Conservation (phyloP, 768 basidiomycete species). For the Hebeloma cylindrosporum region DNA sequence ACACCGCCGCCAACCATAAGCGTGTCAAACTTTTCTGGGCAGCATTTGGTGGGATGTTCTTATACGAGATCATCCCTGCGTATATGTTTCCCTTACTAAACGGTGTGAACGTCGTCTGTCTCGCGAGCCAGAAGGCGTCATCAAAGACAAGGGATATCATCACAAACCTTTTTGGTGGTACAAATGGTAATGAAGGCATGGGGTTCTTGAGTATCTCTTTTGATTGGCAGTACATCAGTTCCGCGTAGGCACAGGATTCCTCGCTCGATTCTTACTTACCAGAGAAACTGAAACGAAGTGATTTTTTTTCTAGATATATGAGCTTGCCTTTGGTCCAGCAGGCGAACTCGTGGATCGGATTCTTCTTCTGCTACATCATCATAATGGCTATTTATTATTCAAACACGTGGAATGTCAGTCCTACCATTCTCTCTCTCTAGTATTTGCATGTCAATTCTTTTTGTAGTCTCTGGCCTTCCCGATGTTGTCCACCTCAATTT, state of each 20-base stretch:
- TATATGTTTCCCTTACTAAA: conserved; percentile 66
- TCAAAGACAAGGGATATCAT: conserved; percentile 45
- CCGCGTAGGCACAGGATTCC: conserved; percentile 31
- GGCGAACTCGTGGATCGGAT: conserved; percentile 61
- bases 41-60: conserved; percentile 51
- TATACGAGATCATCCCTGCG: conserved; percentile 52
- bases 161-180: conserved; percentile 67
- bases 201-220: conserved; percentile 61
- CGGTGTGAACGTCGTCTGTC: conserved; percentile 59
- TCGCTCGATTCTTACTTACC: background rate
- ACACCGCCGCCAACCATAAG: conserved; percentile 42
- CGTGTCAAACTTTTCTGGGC: conserved; percentile 54
- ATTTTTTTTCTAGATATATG: conserved; percentile 46
- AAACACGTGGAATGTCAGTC: conserved; percentile 58
- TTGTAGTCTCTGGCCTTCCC: conserved; percentile 51
- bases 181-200: conserved; percentile 66
- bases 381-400: conserved; percentile 61
- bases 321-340: conserved; percentile 56
- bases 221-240: conserved; percentile 68
- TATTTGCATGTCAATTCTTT: background rate
- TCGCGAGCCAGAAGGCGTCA: conserved; percentile 51
- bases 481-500: conserved; percentile 61
- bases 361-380: conserved; percentile 49
- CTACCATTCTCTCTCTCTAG: background rate
- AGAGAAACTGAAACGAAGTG: too few species aligned